Evolutionary conservation across 169 alveolate species (phyloP).

Genomic region (Babesia caballi): DNA sequence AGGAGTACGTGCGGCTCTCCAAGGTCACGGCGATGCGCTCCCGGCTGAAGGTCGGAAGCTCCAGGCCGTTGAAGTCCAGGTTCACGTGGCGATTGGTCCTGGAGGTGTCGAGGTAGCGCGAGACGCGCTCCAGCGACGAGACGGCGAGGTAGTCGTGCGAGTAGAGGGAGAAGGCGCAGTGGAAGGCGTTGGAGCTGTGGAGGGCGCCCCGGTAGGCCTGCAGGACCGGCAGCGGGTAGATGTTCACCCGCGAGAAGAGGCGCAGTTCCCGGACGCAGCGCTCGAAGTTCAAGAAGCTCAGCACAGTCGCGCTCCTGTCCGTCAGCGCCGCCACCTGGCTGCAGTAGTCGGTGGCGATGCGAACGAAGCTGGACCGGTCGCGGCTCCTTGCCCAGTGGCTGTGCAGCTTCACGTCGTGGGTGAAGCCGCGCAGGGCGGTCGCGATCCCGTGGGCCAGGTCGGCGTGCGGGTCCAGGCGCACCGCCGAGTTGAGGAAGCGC

Average conservation of each 20-base stretch:
- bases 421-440: constrained; percentile 4
- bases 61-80: neutral
- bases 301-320: neutral
- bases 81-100: neutral
- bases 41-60: neutral
- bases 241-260: neutral
- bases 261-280: neutral
- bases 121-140: neutral
- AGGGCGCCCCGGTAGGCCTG: constrained; percentile 3
- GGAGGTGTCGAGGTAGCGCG: neutral
- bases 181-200: constrained; percentile 1
- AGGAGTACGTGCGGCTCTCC: neutral
- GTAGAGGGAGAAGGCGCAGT: constrained; percentile 4
- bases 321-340: neutral
- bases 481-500: neutral
- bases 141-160: constrained; percentile 23
- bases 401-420: constrained; percentile 1
- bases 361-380: neutral
- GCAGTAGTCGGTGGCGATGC: constrained; percentile 17
- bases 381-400: constrained; percentile 3
- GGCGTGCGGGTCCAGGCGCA: neutral
- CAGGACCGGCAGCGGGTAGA: neutral
- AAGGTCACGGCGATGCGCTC: neutral
- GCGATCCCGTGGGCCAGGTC: neutral
- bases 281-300: constrained; percentile 22